Evolutionary conservation across 768 basidiomycete species (phyloP), one percentile per base, ranked within the genome.

Genomic region (Pleurotus eryngii): DNA sequence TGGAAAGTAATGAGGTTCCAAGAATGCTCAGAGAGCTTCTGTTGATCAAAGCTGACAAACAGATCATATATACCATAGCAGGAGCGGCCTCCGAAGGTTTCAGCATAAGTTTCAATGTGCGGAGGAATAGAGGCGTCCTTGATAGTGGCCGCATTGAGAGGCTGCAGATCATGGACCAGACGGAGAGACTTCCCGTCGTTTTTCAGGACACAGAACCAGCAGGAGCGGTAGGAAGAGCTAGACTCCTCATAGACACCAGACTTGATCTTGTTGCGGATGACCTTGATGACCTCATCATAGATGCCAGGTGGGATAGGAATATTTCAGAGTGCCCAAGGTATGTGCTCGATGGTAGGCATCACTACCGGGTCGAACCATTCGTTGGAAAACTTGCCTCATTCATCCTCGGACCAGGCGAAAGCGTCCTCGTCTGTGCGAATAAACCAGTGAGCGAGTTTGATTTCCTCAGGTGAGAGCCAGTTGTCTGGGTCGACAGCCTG

Each of bases 1-100:
- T 73, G 68, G 61, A 80, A 81, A 0, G 73, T 75, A 0, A 76
- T 80, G 5, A 74, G 60, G 39, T 79, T 73, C 5, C 68, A 49
- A 0, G 70, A 77, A 3, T 58, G 57, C n/a, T 62, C 61, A 7
- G 12, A 12, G 17, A 42, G 39, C 39, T 42, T 17, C 12, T 69
- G 58, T 24, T 73, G 68, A 48, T 79, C 72, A 57, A 72, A 77
- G 24, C 73, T 73, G 0, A 72, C 67, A 53, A 65, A 74, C 3
- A 76, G 57, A 42, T 75, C 73, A 8, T 74, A 56, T 40, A 70
- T 70, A 1, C 61, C 68, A 11, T 65, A 60, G 59, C 72, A 72
- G 1, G 65, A 51, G 0, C 66, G 60, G 20, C 74, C 73, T 0
- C 67, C 68, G 49, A 74, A 77, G 0, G 64, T 55, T 26, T 72